These are phyloP conservation scores for Tieghemostelium lacteum DNA, from an alignment of 78 protist genomes.

Conservation along the genomic window DNA sequence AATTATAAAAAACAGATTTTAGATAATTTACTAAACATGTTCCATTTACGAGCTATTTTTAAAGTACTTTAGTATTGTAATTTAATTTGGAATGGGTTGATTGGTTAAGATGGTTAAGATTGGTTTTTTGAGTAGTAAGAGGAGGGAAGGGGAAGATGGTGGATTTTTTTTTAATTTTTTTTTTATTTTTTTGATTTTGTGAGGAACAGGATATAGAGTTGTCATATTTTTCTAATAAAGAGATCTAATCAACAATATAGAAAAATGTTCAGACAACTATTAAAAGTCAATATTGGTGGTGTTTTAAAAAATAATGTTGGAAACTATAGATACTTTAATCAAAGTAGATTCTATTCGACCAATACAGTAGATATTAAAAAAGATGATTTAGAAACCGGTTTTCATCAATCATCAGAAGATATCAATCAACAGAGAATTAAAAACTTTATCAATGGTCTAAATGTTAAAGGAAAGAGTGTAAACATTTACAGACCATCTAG, in stretches of 20 bases:
- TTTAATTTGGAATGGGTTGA: background rate
- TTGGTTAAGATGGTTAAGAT: background rate
- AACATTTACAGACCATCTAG: slow-evolving; percentile 74
- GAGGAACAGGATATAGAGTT: too few relatives aligned
- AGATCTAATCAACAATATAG: too few relatives aligned
- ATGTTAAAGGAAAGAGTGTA: slow-evolving; percentile 33
- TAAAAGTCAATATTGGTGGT: too few relatives aligned
- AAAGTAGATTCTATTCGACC: too few relatives aligned
- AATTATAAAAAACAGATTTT: too few relatives aligned
- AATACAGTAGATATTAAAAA: background rate
- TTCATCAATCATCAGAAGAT: background rate
- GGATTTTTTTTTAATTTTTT: background rate
- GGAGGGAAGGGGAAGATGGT: background rate
- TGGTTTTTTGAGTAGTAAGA: background rate
- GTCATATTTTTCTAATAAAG: too few relatives aligned
- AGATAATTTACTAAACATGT: too few relatives aligned
- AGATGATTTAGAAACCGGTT: slow-evolving; percentile 34
- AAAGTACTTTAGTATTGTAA: background rate
- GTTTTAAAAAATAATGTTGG: too few relatives aligned
- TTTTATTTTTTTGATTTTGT: too few relatives aligned
- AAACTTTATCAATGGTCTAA: slow-evolving; percentile 36
- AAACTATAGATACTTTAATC: too few relatives aligned
- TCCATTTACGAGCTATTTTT: too few relatives aligned
- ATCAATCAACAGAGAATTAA: slow-evolving; percentile 6
- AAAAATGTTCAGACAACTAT: too few relatives aligned